Base-by-base conservation (phyloP, 495 filamentous ascomycete species). In the Neurospora tetraspora region DNA sequence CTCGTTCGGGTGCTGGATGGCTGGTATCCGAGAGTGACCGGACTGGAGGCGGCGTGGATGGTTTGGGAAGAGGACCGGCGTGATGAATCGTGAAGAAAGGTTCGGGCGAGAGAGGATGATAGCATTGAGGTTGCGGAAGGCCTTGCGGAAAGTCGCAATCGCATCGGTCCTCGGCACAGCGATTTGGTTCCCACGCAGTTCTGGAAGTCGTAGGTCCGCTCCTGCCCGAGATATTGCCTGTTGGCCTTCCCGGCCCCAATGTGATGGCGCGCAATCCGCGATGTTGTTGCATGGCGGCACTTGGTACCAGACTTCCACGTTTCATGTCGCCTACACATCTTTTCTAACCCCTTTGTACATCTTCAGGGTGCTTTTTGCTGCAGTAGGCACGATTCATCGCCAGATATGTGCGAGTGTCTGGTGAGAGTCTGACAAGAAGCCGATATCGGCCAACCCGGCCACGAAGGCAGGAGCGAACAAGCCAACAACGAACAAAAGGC, bases 271-370 rank as follows among this genome's bases (percentile, higher is more conserved):
- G 40, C 7, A 3, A 43, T 9, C 18, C 42, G 7, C 16, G 5
- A 43, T 43, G 5, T 0, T 39, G 0, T 39, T 39, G 38, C 38
- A 0, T 4, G 38, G 38, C 38, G 38, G 38, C 4, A 43, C 18
- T 18, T 36, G 42, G 18, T n/a, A n/a, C 18, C 42, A 2, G 7
- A 10, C 18, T n/a, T 45, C 18, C 7, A 9, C 16, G 0, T n/a
- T 9, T 10, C 0, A n/a, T 20, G 42, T 9, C 8, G 9, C 42
- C 42, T 11, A 45, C 18, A 20, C 9, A 45, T 11, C 3, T 5
- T 10, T 45, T 2, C 9, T 0, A 2, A 5, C 0, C 0, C 0
- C 0, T 45, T 0, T 45, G 42, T n/a, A 0, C 42, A 45, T n/a
- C 8, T 9, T n/a, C 8, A n/a, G 42, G 1, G 8, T 10, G 18